Percentiles rank a stretch among this genome's conserved stretches.
These are phyloP conservation scores for Aspergillus coremiiformis DNA, from an alignment of 495 filamentous ascomycete species.

Conservation along the genomic window DNA sequence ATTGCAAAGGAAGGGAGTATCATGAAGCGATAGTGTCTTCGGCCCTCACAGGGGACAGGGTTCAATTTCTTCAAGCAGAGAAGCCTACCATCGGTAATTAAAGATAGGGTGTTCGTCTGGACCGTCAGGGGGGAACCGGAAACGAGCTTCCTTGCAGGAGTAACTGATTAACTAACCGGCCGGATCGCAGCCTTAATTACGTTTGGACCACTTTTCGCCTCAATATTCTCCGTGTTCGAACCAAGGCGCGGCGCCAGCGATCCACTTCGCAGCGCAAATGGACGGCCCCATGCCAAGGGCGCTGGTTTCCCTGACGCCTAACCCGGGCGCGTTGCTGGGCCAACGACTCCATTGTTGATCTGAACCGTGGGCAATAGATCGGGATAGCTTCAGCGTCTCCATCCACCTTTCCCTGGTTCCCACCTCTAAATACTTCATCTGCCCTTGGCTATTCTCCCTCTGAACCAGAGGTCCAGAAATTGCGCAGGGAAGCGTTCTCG, in stretches of 20 bases:
- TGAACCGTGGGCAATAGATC: conserved; percentile 36
- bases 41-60: conserved; percentile 18
- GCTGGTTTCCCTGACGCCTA: conserved; percentile 32
- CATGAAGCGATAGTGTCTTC: conserved; percentile 17
- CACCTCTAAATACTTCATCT: conserved; percentile 28
- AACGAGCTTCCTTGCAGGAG: conserved; percentile 18
- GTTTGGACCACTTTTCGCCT: conserved; percentile 5
- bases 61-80: neutral
- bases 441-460: conserved; percentile 14
- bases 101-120: conserved; percentile 8
- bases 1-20: conserved; percentile 18
- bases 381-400: conserved; percentile 28
- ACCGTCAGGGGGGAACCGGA: conserved; percentile 8
- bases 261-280: conserved; percentile 13
- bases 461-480: conserved; percentile 5
- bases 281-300: conserved; percentile 14
- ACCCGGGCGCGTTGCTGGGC: conserved; percentile 30
- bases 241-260: conserved; percentile 14
- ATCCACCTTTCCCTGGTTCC: conserved; percentile 25
- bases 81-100: neutral
- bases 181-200: conserved; percentile 15
- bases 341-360: conserved; percentile 42
- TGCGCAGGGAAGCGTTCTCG: neutral
- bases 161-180: conserved; percentile 5
- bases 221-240: conserved; percentile 4